Evolutionary conservation across 208 protist genomes (phyloP).

Genomic region (Angomonas desouzai): DNA sequence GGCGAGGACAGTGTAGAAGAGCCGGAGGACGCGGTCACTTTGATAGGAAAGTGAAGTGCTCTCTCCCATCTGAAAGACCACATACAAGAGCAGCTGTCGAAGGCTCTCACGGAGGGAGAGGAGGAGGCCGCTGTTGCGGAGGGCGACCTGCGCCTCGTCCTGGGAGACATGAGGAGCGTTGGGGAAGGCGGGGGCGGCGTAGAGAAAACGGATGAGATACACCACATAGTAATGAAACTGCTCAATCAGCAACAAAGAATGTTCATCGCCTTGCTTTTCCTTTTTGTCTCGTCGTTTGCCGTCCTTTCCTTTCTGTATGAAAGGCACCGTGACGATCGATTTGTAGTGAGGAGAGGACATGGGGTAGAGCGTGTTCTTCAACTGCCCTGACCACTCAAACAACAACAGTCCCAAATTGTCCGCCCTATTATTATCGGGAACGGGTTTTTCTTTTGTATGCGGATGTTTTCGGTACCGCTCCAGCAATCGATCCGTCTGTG

Average conservation of each 20-base stretch:
- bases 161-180: background rate
- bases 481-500: background rate
- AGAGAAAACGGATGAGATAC: background rate
- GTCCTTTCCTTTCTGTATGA: background rate
- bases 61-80: background rate
- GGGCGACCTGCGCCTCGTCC: background rate
- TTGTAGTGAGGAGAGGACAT: background rate
- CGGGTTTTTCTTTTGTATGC: background rate
- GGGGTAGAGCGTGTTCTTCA: background rate
- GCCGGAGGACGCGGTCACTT: background rate
- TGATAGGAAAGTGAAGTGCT: background rate
- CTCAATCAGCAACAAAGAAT: background rate
- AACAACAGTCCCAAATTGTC: slow-evolving; percentile 2
- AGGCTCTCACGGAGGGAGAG: background rate
- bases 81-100: background rate
- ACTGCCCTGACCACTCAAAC: slow-evolving; percentile 8
- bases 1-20: slow-evolving; percentile 5
- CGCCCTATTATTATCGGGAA: background rate
- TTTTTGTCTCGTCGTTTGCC: background rate
- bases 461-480: background rate
- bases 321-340: background rate
- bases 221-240: slow-evolving; percentile 1
- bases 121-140: background rate
- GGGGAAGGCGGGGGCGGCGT: background rate
- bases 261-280: background rate